Percentiles rank a stretch among this genome's conserved stretches.
These are phyloP conservation scores for Ceratobasidium sp. DNA, from an alignment of 1,284 basidiomycete species.

Conservation along the genomic window DNA sequence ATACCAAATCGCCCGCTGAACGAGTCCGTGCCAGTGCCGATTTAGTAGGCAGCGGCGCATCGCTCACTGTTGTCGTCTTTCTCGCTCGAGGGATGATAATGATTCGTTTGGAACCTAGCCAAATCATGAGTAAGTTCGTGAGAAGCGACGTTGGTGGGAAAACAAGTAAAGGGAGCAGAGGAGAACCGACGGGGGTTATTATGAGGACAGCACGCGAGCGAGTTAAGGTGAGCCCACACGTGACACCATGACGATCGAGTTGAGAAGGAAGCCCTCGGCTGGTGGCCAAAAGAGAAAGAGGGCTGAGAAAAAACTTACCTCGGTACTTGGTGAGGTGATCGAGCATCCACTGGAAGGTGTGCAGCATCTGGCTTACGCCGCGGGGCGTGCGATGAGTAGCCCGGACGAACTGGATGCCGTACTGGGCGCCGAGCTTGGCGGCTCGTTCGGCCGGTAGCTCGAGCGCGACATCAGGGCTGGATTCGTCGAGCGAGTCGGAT, in stretches of 20 bases:
- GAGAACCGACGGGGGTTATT: slow-evolving; percentile 13
- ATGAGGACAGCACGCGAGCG: neutral
- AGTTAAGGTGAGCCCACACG: slow-evolving; percentile 15
- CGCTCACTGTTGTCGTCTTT: neutral
- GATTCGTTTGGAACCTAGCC: slow-evolving; percentile 39
- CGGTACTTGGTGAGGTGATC: slow-evolving; percentile 9
- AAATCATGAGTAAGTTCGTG: slow-evolving; percentile 36
- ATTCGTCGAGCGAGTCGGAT: slow-evolving; percentile 65
- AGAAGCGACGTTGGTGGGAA: slow-evolving; percentile 21
- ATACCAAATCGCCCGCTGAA: slow-evolving; percentile 35
- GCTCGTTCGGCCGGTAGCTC: slow-evolving; percentile 22
- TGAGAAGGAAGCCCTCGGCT: slow-evolving; percentile 26
- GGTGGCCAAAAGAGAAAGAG: neutral
- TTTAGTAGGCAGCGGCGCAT: neutral
- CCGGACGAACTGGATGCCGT: slow-evolving; percentile 24
- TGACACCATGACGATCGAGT: slow-evolving; percentile 34
- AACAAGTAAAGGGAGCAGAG: neutral
- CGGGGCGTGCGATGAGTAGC: neutral
- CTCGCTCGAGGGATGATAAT: slow-evolving; percentile 37
- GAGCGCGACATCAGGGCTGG: neutral
- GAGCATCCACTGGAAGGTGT: slow-evolving; percentile 36
- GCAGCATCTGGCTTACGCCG: slow-evolving; percentile 17
- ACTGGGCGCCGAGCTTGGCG: slow-evolving; percentile 9
- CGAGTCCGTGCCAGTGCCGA: slow-evolving; percentile 22
- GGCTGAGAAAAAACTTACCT: slow-evolving; percentile 21